Evolutionary conservation across 257 asterid genomes (phyloP).

Genomic region (Cynanchum wilfordii): DNA sequence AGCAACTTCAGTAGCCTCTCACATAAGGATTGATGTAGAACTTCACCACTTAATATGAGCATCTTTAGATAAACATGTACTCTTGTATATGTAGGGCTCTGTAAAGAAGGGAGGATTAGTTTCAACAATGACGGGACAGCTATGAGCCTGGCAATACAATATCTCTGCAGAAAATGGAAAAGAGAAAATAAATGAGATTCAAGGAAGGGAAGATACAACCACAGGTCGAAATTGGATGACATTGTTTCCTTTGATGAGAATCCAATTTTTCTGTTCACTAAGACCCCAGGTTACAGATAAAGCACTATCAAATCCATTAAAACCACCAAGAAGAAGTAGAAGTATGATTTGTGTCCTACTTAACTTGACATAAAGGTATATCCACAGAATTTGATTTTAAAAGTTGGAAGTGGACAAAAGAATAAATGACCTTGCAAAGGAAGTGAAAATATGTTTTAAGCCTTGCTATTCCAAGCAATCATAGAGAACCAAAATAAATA

Average conservation of each 20-base stretch:
- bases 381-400: not conserved
- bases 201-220: not conserved
- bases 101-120: constrained; percentile 58
- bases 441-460: not conserved
- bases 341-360: not conserved
- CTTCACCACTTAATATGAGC: constrained; percentile 83
- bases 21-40: constrained; percentile 55
- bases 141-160: constrained; percentile 66
- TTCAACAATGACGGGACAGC: constrained; percentile 88
- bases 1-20: constrained; percentile 57
- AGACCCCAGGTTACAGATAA: not conserved
- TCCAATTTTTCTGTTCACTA: not conserved
- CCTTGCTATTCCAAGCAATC: not conserved
- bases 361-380: not conserved
- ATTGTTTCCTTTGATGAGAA: not conserved
- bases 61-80: constrained; percentile 57
- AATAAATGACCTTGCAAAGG: not conserved
- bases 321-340: not conserved
- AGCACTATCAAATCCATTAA: not conserved
- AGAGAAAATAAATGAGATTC: not conserved
- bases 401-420: not conserved
- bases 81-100: constrained; percentile 28
- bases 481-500: not conserved
- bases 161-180: constrained; percentile 47
- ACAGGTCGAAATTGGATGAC: not conserved